phyloP scores from a whole-genome alignment of 345 rosid genomes.

The Linum lewisii region DNA sequence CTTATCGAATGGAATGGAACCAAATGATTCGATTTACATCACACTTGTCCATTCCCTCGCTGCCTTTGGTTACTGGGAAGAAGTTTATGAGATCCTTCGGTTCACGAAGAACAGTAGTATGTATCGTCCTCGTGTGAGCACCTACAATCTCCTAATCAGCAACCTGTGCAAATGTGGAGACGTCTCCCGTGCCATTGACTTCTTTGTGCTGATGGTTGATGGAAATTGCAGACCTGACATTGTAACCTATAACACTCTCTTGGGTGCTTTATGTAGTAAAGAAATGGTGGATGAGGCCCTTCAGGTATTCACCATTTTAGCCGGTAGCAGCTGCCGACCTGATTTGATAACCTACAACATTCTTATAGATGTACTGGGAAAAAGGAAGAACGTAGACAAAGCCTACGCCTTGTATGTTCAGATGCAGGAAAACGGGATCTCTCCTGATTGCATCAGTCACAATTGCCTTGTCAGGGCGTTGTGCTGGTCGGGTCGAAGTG shows the following conservation, averaged over 20 bases:
- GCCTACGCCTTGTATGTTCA: constrained; percentile 37
- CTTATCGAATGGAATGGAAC: constrained; percentile 51
- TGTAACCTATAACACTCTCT: constrained; percentile 65
- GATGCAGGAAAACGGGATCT: constrained; percentile 45
- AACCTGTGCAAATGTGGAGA: constrained; percentile 66
- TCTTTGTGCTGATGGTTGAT: constrained; percentile 50
- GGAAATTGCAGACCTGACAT: constrained; percentile 50
- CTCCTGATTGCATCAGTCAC: constrained; percentile 69
- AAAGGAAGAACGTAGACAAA: constrained; percentile 39
- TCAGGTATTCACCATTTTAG: constrained; percentile 36
- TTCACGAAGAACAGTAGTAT: constrained; percentile 48
- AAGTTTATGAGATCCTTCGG: constrained; percentile 52
- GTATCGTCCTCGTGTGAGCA: constrained; percentile 46
- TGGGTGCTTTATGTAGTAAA: constrained; percentile 56
- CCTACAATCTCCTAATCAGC: constrained; percentile 74
- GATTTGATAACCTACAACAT: constrained; percentile 60
- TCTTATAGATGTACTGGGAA: constrained; percentile 61
- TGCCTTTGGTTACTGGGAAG: constrained; percentile 55
- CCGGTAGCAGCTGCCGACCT: constrained; percentile 42
- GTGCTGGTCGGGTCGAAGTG: constrained; percentile 34
- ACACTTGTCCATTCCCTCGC: constrained; percentile 65
- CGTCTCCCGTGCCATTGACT: constrained; percentile 53
- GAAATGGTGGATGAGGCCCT: constrained; percentile 63
- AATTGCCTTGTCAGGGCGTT: constrained; percentile 62
- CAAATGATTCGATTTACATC: constrained; percentile 59